Evolutionary conservation across 176 grass and related monocot genomes (phyloP).

Genomic region (Carex littledalei): DNA sequence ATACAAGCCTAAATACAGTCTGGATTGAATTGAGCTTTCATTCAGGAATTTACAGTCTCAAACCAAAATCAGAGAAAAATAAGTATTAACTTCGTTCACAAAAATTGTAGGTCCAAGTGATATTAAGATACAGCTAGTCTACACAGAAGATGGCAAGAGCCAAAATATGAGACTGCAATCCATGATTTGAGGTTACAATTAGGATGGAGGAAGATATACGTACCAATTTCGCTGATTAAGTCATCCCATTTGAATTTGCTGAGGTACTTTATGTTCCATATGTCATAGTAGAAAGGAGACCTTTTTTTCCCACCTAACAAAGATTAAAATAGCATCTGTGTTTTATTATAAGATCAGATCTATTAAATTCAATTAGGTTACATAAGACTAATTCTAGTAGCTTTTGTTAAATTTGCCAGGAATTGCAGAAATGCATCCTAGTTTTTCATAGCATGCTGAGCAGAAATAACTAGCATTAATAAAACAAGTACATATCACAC

Average conservation of each 20-base stretch:
- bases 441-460: not conserved
- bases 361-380: not conserved
- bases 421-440: not conserved
- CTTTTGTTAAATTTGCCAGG: not conserved
- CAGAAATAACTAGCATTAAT: slow-evolving; percentile 1
- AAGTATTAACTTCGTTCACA: not conserved
- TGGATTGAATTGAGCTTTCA: slow-evolving; percentile 3
- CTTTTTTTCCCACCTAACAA: slow-evolving; percentile 80
- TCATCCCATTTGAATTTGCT: slow-evolving; percentile 99
- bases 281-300: slow-evolving; percentile 88
- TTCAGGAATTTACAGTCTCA: not conserved
- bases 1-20: not conserved
- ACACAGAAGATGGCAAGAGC: not conserved
- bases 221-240: slow-evolving; percentile 82
- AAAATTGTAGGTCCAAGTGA: not conserved
- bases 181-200: not conserved
- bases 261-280: slow-evolving; percentile 97
- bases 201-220: not conserved
- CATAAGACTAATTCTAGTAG: not conserved
- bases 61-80: not conserved
- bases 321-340: not conserved
- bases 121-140: not conserved
- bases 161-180: not conserved
- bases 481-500: not conserved
- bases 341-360: not conserved